Evolutionary conservation across 2,329 filamentous ascomycete species (phyloP), one percentile per base, ranked within the genome.

Genomic region (Cercospora sesami): DNA sequence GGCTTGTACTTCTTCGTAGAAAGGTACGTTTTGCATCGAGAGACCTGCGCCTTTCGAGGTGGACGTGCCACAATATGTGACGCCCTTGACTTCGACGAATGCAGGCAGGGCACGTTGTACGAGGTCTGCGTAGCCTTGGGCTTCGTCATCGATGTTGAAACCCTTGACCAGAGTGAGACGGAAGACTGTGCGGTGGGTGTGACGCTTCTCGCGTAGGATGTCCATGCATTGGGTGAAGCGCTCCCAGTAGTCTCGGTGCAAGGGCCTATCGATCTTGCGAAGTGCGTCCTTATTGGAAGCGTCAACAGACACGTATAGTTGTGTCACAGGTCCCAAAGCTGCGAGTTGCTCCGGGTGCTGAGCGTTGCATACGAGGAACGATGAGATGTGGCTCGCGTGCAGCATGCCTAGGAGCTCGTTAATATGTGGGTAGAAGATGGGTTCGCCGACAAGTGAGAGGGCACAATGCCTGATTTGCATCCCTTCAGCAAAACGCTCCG

Each of bases 351-450:
- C 93, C 0, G 94, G 95, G 77, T 98, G 94, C 79, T 98, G 95
- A 0, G 94, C 94, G 77, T 98, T 98, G 84, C 94, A 98, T 67
- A 99, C 95, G 0, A 98, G 84, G 82, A 98, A 99, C 33, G 91
- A 95, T 3, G 92, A 96, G 73, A 98, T 97, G 73, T 89, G 90
- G 78, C 96, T 91, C 12, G 80, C 83, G 81, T 98, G 94, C 72
- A 99, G 85, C 84, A 98, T 87, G 10, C 83, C 86, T 0, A 96
- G 84, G 76, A 98, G 94, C 77, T 94, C 91, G 80, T 99, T 97
- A 84, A 98, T 98, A 77, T 96, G 90, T 9, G 95, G 95, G 79
- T 98, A 98, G 82, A 98, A 98, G 74, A 97, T 97, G n/a, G 94
- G 94, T 80, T 99, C 94, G 73, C 95, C 94, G 23, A 99, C 95